phyloP scores from a whole-genome alignment of 345 rosid genomes.

The Combretum micranthum region DNA sequence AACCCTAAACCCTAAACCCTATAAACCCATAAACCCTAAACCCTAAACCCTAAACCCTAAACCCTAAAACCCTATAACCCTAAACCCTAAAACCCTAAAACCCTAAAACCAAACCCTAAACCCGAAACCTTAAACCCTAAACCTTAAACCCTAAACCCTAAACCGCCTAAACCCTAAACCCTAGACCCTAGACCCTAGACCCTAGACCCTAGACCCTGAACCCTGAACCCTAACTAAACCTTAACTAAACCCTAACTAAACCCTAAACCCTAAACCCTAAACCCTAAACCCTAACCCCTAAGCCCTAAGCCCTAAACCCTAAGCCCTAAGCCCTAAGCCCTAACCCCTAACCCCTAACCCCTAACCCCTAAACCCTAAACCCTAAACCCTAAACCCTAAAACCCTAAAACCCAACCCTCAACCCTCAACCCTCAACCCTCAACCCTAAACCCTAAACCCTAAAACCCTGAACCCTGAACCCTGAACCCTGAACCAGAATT shows the following conservation, averaged over 20 bases:
- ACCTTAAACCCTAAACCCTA: too few relatives aligned
- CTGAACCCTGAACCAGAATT: too few relatives aligned
- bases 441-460: constrained; percentile 5
- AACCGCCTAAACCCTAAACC: constrained; percentile 9
- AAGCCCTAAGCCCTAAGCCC: constrained; percentile 13
- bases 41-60: too few relatives aligned
- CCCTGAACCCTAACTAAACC: too few relatives aligned
- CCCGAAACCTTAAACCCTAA: too few relatives aligned
- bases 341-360: constrained; percentile 11
- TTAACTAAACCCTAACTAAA: too few relatives aligned
- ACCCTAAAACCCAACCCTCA: constrained; percentile 8
- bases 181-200: constrained; percentile 9
- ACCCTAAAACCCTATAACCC: too few relatives aligned
- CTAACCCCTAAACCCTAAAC: constrained; percentile 13
- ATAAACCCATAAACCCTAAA: too few relatives aligned
- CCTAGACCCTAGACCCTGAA: constrained; percentile 8
- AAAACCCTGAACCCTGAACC: constrained; percentile 4
- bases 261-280: constrained; percentile 10
- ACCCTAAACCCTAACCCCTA: constrained; percentile 9
- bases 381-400: constrained; percentile 7
- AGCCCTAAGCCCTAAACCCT: constrained; percentile 11
- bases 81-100: too few relatives aligned
- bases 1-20: too few relatives aligned
- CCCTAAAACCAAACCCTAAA: too few relatives aligned
- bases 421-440: constrained; percentile 3